Conservation (phyloP, 441 rosid species). For the Pelargonium cotyledonis region DNA sequence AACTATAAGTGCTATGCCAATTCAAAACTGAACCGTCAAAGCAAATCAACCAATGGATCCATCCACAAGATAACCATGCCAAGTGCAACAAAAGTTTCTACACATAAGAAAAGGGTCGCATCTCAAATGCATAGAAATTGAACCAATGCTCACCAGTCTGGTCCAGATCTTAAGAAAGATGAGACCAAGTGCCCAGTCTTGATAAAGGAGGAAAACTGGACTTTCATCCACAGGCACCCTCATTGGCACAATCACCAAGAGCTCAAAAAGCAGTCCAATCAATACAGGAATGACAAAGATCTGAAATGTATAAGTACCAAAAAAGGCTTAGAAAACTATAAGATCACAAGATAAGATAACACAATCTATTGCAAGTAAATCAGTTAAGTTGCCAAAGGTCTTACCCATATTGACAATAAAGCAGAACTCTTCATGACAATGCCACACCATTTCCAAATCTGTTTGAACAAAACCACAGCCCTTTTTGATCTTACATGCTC, state of each 20-base stretch:
- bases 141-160: constrained; percentile 51
- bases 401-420: constrained; percentile 85
- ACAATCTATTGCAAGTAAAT: not conserved
- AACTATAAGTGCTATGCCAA: no score
- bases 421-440: constrained; percentile 75
- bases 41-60: no score
- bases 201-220: constrained; percentile 92
- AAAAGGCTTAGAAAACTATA: constrained; percentile 6
- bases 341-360: not conserved
- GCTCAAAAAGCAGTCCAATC: constrained; percentile 89
- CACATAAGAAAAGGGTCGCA: no score
- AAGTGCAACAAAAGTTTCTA: no score
- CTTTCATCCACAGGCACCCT: constrained; percentile 97
- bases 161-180: constrained; percentile 98
- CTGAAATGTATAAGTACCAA: constrained; percentile 29
- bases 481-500: constrained; percentile 69
- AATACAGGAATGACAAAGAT: constrained; percentile 83
- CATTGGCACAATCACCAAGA: constrained; percentile 94
- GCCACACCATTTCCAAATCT: constrained; percentile 82
- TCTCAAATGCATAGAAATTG: not conserved
- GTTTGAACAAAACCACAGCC: constrained; percentile 52
- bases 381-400: not conserved
- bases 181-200: constrained; percentile 97
- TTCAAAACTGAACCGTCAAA: no score
- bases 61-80: no score